Conservation (phyloP, 768 basidiomycete genomes). For the Cubamyces lactineus region DNA sequence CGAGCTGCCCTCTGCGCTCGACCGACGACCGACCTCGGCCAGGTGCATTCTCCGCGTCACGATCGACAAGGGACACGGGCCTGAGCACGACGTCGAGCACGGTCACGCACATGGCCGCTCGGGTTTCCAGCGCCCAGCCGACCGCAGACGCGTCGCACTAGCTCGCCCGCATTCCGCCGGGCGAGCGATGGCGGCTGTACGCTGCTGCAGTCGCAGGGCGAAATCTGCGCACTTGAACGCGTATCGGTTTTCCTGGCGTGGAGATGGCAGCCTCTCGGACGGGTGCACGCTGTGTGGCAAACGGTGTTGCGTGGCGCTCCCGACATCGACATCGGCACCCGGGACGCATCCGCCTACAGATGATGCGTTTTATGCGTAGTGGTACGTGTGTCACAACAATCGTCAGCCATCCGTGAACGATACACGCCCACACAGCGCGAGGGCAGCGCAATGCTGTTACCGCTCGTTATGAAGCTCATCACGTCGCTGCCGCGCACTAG, state of each 20-base stretch:
- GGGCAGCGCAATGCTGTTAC: too few species aligned
- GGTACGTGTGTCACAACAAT: constrained; percentile 3
- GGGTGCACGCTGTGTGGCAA: constrained; percentile 6
- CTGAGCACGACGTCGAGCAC: neutral
- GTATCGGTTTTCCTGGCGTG: too few species aligned
- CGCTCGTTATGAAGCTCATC: too few species aligned
- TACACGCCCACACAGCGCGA: too few species aligned
- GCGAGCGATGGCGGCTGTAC: too few species aligned
- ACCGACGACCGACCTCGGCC: neutral
- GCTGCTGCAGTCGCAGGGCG: too few species aligned
- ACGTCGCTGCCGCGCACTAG: too few species aligned
- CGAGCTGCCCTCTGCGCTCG: neutral
- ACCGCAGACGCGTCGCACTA: too few species aligned
- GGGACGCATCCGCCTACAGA: constrained; percentile 4
- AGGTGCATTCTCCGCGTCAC: neutral
- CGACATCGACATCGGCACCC: constrained; percentile 4
- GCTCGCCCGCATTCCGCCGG: too few species aligned
- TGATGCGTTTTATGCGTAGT: neutral
- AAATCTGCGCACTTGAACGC: too few species aligned
- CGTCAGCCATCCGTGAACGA: too few species aligned
- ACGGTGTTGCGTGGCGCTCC: neutral
- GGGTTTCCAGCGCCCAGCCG: constrained; percentile 1
- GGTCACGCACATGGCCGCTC: too few species aligned
- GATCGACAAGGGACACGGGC: constrained; percentile 4
- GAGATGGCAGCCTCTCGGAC: constrained; percentile 6